Base-by-base conservation (phyloP, 495 filamentous ascomycete species). In the Aspergillus affinis region DNA sequence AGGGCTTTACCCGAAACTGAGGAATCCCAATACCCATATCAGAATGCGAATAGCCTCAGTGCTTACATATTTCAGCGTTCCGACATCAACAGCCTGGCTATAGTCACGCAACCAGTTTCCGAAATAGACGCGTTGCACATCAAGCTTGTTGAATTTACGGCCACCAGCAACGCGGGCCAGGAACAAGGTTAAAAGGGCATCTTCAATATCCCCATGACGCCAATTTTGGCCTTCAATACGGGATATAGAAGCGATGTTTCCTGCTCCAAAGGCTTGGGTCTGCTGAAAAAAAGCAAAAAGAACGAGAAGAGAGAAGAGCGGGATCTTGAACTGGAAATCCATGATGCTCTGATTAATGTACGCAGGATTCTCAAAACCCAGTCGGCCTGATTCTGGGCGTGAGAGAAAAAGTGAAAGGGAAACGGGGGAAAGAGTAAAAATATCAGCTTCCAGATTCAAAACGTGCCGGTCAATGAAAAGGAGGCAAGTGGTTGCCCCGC, bases 61-160 rank as follows among this genome's bases (percentile, higher is more conserved):
- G 54, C 89, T 91, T 62, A 96, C 91, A 56, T 86, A 83, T 77
- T 95, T 97, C 68, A 96, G 84, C 0, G 91, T 91, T 32, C 91
- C 92, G 27, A 93, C 89, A 69, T 97, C 92, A n/a, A 80, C 74
- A 46, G 75, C 78, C 55, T 80, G 77, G 53, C 77, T 80, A 69
- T 92, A 93, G 71, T 92, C 89, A 63, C 92, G 84, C 20, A 95
- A 81, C 92, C 92, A 97, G 76, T 95, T 96, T 27, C 92, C 92
- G 76, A 97, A 96, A 65, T 89, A 86, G 26, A 92, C 88, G 41
- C 91, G 86, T 60, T 91, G 90, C 60, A 96, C 89, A 73, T 88
- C 90, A 65, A 96, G 82, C 75, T 92, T 93, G 76, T 84, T 82
- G 70, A 97, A 97, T 64, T 91, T 93, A 78, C 90, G 88, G 64